Conservation (phyloP, 2,329 filamentous ascomycete species). For the Fusarium sp. region DNA sequence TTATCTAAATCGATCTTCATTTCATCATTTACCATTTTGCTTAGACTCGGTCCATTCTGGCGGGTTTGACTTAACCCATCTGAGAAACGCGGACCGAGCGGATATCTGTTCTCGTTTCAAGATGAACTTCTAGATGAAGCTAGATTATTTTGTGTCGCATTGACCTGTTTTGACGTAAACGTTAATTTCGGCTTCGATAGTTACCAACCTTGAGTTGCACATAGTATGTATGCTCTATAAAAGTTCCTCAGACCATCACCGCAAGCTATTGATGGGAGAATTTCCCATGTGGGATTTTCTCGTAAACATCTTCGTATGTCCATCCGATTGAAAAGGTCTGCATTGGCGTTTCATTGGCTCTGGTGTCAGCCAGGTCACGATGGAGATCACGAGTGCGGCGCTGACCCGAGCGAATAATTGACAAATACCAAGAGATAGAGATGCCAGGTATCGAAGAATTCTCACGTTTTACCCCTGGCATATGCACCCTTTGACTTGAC, state of each 20-base stretch:
- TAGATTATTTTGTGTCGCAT: conserved; percentile 1
- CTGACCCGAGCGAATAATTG: conserved; percentile 16
- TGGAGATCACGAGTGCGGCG: conserved; percentile 1
- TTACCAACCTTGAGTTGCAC: background rate
- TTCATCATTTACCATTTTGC: background rate
- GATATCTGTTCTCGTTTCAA: conserved; percentile 6
- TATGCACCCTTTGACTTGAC: conserved; percentile 12
- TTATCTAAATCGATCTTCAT: conserved; percentile 1
- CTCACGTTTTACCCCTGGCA: conserved; percentile 20
- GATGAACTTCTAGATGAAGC: conserved; percentile 17
- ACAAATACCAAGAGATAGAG: conserved; percentile 6
- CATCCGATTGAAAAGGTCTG: background rate
- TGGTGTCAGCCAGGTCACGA: background rate
- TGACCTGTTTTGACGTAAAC: conserved; percentile 5
- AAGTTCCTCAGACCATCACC: background rate
- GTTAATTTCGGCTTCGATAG: background rate
- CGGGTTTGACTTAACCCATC: background rate
- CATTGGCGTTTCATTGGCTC: conserved; percentile 1
- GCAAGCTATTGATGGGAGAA: background rate
- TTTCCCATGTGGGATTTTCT: background rate
- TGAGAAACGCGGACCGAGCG: background rate
- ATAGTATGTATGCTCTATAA: background rate
- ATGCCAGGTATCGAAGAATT: conserved; percentile 1
- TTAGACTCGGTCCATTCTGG: background rate
- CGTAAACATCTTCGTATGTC: conserved; percentile 6